Conservation (phyloP, 2,329 filamentous ascomycete genomes). For the Cadophora sp. region DNA sequence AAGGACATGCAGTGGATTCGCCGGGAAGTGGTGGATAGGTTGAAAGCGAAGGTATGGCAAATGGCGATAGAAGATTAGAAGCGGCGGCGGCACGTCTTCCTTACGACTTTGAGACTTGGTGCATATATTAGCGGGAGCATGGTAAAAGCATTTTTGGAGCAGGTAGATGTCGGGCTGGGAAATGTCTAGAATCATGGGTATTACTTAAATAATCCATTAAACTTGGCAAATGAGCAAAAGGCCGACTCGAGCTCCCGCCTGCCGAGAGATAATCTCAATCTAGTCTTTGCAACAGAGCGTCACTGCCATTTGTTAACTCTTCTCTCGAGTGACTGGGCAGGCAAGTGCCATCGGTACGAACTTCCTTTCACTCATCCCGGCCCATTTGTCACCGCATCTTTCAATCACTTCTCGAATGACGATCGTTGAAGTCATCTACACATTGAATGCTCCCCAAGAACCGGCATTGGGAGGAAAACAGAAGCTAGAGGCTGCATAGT, state of each 20-base stretch:
- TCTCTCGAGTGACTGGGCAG: neutral
- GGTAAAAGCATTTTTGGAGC: slow-evolving; percentile 14
- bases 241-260: neutral
- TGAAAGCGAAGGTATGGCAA: slow-evolving; percentile 59
- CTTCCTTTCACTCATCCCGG: neutral
- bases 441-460: neutral
- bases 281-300: neutral
- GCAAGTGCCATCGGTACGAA: neutral
- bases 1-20: slow-evolving; percentile 58
- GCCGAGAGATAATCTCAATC: neutral
- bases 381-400: too few species aligned
- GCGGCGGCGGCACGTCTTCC: neutral
- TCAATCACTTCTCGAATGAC: slow-evolving; percentile 5
- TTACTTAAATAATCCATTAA: neutral
- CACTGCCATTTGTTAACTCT: neutral
- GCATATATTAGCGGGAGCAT: slow-evolving; percentile 18
- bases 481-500: neutral
- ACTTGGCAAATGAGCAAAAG: neutral
- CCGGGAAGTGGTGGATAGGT: slow-evolving; percentile 59
- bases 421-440: slow-evolving; percentile 6
- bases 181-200: neutral
- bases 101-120: neutral
- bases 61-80: slow-evolving; percentile 32
- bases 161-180: neutral
- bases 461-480: neutral